Base-by-base conservation (phyloP, 352 stramenopile species). In the Pythium sukuiense region DNA sequence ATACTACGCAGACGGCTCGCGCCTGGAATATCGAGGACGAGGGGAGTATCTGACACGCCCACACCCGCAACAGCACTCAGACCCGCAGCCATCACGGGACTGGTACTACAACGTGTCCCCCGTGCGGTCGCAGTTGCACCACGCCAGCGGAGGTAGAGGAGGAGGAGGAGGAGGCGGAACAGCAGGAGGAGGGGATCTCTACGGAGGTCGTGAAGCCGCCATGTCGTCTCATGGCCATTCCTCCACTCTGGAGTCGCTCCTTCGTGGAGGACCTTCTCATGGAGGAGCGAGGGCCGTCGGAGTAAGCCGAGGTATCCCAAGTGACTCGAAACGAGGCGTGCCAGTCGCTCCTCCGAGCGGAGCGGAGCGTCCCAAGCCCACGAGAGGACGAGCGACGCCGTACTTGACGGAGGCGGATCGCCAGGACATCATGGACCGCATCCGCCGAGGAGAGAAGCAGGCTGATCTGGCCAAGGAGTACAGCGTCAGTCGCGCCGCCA, bases 391-490 rank as follows among this genome's bases (percentile, higher is more conserved):
- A 11, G 41, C 41, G 41, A 48, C 41, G 41, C 41, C 9, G 18
- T 48, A 48, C 13, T 16, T 48, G 3, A 48, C 41, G 41, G 41
- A 48, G 20, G 41, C 48, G 14, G 69, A 76, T 20, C 66, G 70
- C 4, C 46, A 60, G 11, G 69, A 73, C 63, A 70, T 70, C 56
- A 64, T 70, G 49, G 20, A 37, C 3, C 63, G 63, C 37, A 70
- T 70, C 59, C 41, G 46, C n/a, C 49, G 46, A 11, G 63, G 63
- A 9, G 63, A 70, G 59, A 63, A 65, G 45, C 63, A 70, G 29
- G 49, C 41, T 13, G 56, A 65, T 55, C 63, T 70, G 11, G 63
- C 63, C 11, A 64, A 65, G 41, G 63, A 70, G 41, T 70, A 70
- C 52, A 59, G 59, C 18, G 63, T 70, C 6, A 70, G 63, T 53